Percentiles rank a stretch among this genome's conserved stretches.
Evolutionary conservation across 1,139 yeast genomes (phyloP).

Genomic region (Meyerozyma carpophila): DNA sequence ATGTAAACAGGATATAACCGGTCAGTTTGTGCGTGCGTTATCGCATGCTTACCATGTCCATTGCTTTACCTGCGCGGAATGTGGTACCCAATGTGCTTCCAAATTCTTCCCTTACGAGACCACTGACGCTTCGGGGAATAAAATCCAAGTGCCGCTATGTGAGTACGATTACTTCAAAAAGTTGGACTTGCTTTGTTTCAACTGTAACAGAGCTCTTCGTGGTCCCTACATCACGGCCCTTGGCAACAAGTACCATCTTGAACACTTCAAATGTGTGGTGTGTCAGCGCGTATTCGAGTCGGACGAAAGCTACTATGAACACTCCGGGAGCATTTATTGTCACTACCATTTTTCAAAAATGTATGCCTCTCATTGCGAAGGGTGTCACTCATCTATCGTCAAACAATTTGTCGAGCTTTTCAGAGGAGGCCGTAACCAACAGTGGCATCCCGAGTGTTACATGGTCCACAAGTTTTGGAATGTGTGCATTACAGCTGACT

Average conservation of each 20-base stretch:
- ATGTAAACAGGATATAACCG: constrained; percentile 65
- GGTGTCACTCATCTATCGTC: constrained; percentile 85
- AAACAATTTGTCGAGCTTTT: constrained; percentile 92
- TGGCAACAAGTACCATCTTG: constrained; percentile 88
- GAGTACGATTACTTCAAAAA: constrained; percentile 90
- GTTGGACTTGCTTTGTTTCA: constrained; percentile 74
- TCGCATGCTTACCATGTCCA: constrained; percentile 77
- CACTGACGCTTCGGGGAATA: constrained; percentile 25
- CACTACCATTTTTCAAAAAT: constrained; percentile 84
- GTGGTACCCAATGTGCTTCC: constrained; percentile 69
- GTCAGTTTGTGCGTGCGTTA: constrained; percentile 83
- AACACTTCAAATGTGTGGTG: constrained; percentile 88
- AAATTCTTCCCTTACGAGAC: constrained; percentile 62
- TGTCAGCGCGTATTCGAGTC: constrained; percentile 87
- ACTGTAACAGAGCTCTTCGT: constrained; percentile 78
- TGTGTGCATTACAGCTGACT: constrained; percentile 65
- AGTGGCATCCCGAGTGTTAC: constrained; percentile 99
- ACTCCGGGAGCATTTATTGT: constrained; percentile 76
- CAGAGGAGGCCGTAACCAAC: constrained; percentile 90
- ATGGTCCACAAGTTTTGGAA: constrained; percentile 98
- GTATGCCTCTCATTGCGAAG: constrained; percentile 88
- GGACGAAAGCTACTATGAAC: constrained; percentile 91
- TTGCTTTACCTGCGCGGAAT: constrained; percentile 81
- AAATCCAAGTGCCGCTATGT: constrained; percentile 68
- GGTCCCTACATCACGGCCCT: constrained; percentile 94